Evolutionary conservation across 495 filamentous ascomycete genomes (phyloP), one percentile per base, ranked within the genome.

Genomic region (Aspergillus asperescens): DNA sequence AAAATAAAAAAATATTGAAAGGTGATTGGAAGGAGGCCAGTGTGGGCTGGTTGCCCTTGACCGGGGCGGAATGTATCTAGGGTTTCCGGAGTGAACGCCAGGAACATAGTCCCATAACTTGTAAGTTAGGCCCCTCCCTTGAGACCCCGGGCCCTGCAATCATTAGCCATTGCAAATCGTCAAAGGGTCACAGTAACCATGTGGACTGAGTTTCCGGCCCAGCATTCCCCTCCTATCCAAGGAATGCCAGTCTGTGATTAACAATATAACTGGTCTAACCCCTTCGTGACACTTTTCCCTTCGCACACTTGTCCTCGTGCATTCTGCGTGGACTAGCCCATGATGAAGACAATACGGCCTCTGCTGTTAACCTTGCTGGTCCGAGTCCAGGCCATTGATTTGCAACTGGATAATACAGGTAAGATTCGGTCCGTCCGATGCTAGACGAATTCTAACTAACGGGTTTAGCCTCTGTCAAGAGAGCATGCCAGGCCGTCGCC

Each of bases 381-480:
- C 44, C 40, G 32, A 31, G 62, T 55, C 28, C 50, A 50, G 44
- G 62, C 48, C 2, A 50, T 64, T 37, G 57, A 64, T 0, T 45
- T 62, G 35, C 25, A 62, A 1, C 23, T 62, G 23, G 52, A 64
- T 23, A 41, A 60, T 38, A 19, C 52, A 7, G 53, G 59, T 62
- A 45, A 18, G 28, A 6, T 3, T n/a, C n/a, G 5, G 1, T 20
- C 16, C 16, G 10, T n/a, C 4, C 12, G 13, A 19, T 1, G 9
- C 9, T 31, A 22, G 34, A 10, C 4, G 2, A 29, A 6, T 15
- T 7, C 41, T 48, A 15, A 54, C 23, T 7, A 18, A 2, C 18
- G n/a, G 16, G 5, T 9, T 32, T 19, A 80, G 77, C 67, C 22
- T 77, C 77, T 5, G 71, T 79, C 48, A 78, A 77, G 60, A 55